phyloP scores from a whole-genome alignment of 805 yeast genomes.

The Metschnikowia dekortorum region DNA sequence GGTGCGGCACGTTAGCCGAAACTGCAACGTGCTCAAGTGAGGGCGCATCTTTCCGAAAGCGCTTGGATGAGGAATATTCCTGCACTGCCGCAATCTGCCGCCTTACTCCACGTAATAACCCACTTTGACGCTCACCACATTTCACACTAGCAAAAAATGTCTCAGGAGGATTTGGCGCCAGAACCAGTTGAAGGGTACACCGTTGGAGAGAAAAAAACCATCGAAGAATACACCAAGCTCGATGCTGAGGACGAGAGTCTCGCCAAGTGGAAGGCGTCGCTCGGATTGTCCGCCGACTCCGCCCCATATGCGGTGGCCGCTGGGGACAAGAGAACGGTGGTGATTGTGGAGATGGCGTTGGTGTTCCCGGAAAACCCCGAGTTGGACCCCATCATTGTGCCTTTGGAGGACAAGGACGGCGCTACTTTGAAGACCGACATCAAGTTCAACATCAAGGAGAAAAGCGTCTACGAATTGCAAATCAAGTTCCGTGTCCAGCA shows the following conservation, averaged over 20 bases:
- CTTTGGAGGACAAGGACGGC: slow-evolving; percentile 56
- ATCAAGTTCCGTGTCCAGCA: slow-evolving; percentile 83
- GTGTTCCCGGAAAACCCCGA: slow-evolving; percentile 58
- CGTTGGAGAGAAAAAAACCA: slow-evolving; percentile 67
- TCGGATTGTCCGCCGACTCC: slow-evolving; percentile 63
- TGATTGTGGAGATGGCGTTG: slow-evolving; percentile 71
- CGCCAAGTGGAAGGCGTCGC: slow-evolving; percentile 85
- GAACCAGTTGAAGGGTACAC: slow-evolving; percentile 62
- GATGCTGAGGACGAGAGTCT: slow-evolving; percentile 90
- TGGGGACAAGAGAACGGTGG: slow-evolving; percentile 73
- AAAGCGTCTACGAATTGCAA: slow-evolving; percentile 63
- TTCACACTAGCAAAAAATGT: slow-evolving; percentile 12
- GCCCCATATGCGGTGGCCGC: slow-evolving; percentile 58
- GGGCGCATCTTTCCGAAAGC: background rate
- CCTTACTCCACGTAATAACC: background rate
- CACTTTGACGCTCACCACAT: slow-evolving; percentile 1
- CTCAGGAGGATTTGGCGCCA: slow-evolving; percentile 50
- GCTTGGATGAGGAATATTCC: background rate
- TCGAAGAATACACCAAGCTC: slow-evolving; percentile 74
- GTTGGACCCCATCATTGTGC: slow-evolving; percentile 57
- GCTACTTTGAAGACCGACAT: slow-evolving; percentile 58
- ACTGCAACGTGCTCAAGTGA: background rate
- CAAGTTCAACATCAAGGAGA: slow-evolving; percentile 75
- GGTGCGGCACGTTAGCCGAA: slow-evolving; percentile 3
- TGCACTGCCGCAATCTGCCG: slow-evolving; percentile 4